Conservation (phyloP, 148 eudicot species). For the Arbutus unedo region DNA sequence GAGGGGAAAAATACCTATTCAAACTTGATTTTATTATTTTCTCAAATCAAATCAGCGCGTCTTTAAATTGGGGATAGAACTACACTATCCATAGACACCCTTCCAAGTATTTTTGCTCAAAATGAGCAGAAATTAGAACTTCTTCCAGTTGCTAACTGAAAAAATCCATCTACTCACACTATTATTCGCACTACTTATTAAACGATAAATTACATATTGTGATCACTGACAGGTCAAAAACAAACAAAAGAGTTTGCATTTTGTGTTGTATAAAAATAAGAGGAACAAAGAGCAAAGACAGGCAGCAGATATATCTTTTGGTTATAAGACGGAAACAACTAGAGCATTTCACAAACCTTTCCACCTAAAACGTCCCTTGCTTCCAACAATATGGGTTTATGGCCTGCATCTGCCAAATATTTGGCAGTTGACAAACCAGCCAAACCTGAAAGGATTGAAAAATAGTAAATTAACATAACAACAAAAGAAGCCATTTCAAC, state of each 20-base stretch:
- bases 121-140: background rate
- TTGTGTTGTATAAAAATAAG: background rate
- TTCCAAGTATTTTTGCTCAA: background rate
- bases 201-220: background rate
- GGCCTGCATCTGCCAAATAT: slow-evolving; percentile 97
- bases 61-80: background rate
- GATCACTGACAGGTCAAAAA: background rate
- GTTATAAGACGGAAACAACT: background rate
- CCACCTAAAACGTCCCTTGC: slow-evolving; percentile 96
- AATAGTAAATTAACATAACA: background rate
- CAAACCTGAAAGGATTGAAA: slow-evolving; percentile 56
- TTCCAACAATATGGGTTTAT: slow-evolving; percentile 88
- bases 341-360: slow-evolving; percentile 52
- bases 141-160: background rate
- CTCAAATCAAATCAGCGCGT: background rate
- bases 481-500: background rate
- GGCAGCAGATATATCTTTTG: background rate
- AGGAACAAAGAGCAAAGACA: slow-evolving; percentile 5
- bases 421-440: slow-evolving; percentile 98
- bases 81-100: background rate
- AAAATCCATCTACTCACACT: background rate
- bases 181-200: background rate
- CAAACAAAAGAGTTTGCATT: background rate
- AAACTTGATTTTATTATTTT: background rate
- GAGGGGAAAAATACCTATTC: background rate